Conservation (phyloP, 2,329 filamentous ascomycete genomes). For the Trematosphaeria pertusa region DNA sequence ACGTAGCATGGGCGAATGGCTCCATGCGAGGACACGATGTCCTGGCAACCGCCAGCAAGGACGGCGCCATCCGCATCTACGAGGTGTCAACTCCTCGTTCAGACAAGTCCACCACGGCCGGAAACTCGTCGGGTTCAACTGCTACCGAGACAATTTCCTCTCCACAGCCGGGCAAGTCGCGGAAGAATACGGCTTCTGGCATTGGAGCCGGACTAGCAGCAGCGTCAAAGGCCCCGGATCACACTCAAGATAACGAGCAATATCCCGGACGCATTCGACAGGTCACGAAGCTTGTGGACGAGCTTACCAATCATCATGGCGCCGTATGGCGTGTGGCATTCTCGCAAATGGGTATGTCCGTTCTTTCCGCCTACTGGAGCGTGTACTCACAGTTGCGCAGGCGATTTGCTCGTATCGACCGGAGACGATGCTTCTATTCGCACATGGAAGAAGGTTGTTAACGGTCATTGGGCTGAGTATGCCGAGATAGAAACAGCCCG, state of each 20-base stretch:
- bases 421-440: conserved; percentile 73
- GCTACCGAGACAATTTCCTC: conserved; percentile 30
- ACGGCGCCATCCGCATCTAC: conserved; percentile 89
- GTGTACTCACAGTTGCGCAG: conserved; percentile 55
- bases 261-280: conserved; percentile 72
- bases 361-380: neutral
- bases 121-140: conserved; percentile 29
- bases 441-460: conserved; percentile 58
- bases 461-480: conserved; percentile 57
- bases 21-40: conserved; percentile 90
- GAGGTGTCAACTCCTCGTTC: conserved; percentile 69
- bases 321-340: conserved; percentile 80
- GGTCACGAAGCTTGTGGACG: conserved; percentile 67
- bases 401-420: conserved; percentile 76
- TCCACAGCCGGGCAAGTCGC: conserved; percentile 28
- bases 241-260: conserved; percentile 62
- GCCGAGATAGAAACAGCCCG: conserved; percentile 54
- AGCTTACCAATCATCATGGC: conserved; percentile 70
- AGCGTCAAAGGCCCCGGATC: conserved; percentile 50
- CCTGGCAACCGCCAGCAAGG: conserved; percentile 90
- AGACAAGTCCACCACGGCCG: conserved; percentile 45
- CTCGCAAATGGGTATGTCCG: conserved; percentile 53
- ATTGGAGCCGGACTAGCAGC: conserved; percentile 62
- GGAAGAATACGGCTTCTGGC: conserved; percentile 54
- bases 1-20: conserved; percentile 91